phyloP scores from a whole-genome alignment of 2,329 filamentous ascomycete genomes.

The Fusarium sp. region DNA sequence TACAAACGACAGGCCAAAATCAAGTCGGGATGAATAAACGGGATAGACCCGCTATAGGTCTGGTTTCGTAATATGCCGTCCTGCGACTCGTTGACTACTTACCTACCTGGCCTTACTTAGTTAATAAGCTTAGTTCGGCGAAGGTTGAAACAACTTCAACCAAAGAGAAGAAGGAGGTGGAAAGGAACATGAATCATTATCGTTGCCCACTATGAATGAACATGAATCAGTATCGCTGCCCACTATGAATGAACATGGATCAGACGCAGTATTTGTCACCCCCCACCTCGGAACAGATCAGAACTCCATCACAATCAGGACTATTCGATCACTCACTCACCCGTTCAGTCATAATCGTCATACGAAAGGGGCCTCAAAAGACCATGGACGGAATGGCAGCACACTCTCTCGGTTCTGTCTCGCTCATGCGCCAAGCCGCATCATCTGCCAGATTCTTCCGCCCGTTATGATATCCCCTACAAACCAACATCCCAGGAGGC shows the following conservation, averaged over 20 bases:
- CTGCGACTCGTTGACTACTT: background rate
- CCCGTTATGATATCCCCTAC: background rate
- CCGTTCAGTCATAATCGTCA: background rate
- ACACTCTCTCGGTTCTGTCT: conserved; percentile 7
- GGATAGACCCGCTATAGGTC: conserved; percentile 6
- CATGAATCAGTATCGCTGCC: conserved; percentile 14
- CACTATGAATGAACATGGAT: conserved; percentile 2
- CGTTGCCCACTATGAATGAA: conserved; percentile 5
- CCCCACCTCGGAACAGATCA: background rate
- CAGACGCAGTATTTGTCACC: background rate
- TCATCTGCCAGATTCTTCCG: conserved; percentile 20
- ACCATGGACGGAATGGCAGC: background rate
- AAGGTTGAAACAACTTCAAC: background rate
- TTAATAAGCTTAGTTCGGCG: background rate
- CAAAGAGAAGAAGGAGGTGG: background rate
- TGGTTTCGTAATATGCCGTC: conserved; percentile 1
- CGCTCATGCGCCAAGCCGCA: conserved; percentile 40
- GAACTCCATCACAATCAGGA: background rate
- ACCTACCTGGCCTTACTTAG: background rate
- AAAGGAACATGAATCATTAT: conserved; percentile 14
- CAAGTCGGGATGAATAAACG: background rate
- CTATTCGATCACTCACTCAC: background rate
- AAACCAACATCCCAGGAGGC: conserved; percentile 14
- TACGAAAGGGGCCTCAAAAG: conserved; percentile 20
- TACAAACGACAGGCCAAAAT: background rate